Conservation (phyloP, 768 basidiomycete genomes). For the Coprinopsis cinerea region DNA sequence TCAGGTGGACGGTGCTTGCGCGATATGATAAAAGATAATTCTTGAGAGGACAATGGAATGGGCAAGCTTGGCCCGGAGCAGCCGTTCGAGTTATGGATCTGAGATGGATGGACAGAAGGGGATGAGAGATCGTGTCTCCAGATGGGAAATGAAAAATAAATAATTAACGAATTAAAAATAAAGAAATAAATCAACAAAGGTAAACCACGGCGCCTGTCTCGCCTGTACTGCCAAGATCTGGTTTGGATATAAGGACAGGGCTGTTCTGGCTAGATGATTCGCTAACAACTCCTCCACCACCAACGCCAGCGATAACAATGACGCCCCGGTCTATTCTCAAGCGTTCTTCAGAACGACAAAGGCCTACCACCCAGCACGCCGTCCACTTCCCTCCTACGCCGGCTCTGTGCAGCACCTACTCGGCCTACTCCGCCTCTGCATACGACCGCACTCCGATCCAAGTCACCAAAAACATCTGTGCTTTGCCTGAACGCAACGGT, state of each 20-base stretch:
- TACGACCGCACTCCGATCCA: slow-evolving; percentile 82
- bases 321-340: slow-evolving; percentile 58
- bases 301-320: slow-evolving; percentile 17
- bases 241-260: not conserved
- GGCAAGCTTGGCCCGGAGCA: too few relatives aligned
- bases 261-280: slow-evolving; percentile 1
- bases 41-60: too few relatives aligned
- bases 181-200: not conserved
- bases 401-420: slow-evolving; percentile 42
- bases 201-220: not conserved
- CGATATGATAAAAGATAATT: too few relatives aligned
- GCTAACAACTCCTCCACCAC: not conserved
- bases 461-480: slow-evolving; percentile 66
- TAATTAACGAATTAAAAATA: slow-evolving; percentile 2
- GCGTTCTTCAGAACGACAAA: slow-evolving; percentile 26
- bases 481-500: slow-evolving; percentile 73
- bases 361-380: slow-evolving; percentile 23
- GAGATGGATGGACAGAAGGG: not conserved
- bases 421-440: slow-evolving; percentile 49
- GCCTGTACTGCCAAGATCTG: not conserved
- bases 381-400: slow-evolving; percentile 53
- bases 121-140: not conserved
- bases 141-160: not conserved
- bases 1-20: too few relatives aligned
- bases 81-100: not conserved